Percentiles rank a stretch among this genome's conserved stretches.
phyloP scores from a whole-genome alignment of 345 rosid genomes.

The Xanthoceras sorbifolium region DNA sequence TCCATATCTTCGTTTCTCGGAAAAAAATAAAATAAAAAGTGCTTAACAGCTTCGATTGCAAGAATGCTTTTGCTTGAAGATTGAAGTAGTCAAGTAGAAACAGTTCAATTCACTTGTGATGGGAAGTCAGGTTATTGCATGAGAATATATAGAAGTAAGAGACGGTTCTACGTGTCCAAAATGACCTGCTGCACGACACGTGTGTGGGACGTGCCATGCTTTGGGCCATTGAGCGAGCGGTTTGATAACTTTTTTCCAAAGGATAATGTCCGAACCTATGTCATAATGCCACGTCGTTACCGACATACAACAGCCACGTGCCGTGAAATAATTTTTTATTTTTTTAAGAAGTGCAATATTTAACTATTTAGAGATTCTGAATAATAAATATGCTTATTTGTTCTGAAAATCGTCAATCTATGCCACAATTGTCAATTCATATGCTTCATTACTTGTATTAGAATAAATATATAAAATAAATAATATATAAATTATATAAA shows the following conservation, averaged over 20 bases:
- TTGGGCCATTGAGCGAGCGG: conserved; percentile 10
- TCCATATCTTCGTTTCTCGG: conserved; percentile 41
- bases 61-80: background rate
- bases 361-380: too few species aligned
- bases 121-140: background rate
- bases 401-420: too few species aligned
- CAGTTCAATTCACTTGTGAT: background rate
- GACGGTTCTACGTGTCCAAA: background rate
- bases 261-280: background rate
- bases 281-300: background rate
- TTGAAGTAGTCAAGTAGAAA: too few species aligned
- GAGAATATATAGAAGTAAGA: background rate
- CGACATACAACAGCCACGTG: too few species aligned
- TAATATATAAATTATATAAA: too few species aligned
- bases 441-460: too few species aligned
- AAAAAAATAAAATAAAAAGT: background rate
- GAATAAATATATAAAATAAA: too few species aligned
- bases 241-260: background rate
- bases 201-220: conserved; percentile 28
- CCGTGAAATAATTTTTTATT: too few species aligned
- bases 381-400: too few species aligned
- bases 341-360: too few species aligned
- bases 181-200: conserved; percentile 29
- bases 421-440: too few species aligned
- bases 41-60: background rate